Conservation (phyloP, 2,329 filamentous ascomycete genomes). For the Coccinonectria pachysandricola region DNA sequence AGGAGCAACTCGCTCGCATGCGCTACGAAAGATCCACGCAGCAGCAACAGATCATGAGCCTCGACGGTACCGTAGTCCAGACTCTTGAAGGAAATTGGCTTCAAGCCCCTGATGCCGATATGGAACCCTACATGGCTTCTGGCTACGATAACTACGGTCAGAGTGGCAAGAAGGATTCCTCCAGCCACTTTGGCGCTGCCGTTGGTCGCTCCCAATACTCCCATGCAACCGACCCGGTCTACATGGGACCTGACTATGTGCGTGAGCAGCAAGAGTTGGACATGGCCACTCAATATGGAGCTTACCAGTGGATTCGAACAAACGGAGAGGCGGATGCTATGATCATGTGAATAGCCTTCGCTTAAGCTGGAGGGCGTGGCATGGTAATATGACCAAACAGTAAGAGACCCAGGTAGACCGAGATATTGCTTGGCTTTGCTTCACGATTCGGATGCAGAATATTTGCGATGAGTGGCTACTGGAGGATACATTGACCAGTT, state of each 20-base stretch:
- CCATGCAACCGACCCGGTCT: conserved; percentile 59
- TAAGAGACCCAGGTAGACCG: conserved; percentile 5
- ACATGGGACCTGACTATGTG: conserved; percentile 37
- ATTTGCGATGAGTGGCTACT: too few relatives aligned
- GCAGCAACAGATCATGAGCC: conserved; percentile 35
- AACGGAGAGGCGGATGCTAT: conserved; percentile 39
- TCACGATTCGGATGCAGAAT: conserved; percentile 1
- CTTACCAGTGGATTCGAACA: conserved; percentile 38
- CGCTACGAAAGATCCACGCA: conserved; percentile 43
- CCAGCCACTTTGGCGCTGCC: conserved; percentile 33
- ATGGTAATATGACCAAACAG: conserved; percentile 9
- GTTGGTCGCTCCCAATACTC: conserved; percentile 35
- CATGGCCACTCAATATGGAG: conserved; percentile 62
- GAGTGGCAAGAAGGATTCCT: conserved; percentile 28
- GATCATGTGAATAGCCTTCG: conserved; percentile 27
- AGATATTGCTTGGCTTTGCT: conserved; percentile 3
- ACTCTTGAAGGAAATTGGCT: conserved; percentile 44
- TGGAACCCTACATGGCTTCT: conserved; percentile 75
- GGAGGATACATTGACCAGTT: too few relatives aligned
- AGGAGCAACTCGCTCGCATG: conserved; percentile 47
- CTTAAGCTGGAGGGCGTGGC: conserved; percentile 4
- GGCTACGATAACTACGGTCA: conserved; percentile 60
- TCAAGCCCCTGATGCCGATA: conserved; percentile 30
- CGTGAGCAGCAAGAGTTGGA: conserved; percentile 40
- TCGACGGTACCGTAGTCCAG: conserved; percentile 45